Conservation (phyloP, 2,329 filamentous ascomycete genomes). For the Aspergillus pseudoviridinutans region DNA sequence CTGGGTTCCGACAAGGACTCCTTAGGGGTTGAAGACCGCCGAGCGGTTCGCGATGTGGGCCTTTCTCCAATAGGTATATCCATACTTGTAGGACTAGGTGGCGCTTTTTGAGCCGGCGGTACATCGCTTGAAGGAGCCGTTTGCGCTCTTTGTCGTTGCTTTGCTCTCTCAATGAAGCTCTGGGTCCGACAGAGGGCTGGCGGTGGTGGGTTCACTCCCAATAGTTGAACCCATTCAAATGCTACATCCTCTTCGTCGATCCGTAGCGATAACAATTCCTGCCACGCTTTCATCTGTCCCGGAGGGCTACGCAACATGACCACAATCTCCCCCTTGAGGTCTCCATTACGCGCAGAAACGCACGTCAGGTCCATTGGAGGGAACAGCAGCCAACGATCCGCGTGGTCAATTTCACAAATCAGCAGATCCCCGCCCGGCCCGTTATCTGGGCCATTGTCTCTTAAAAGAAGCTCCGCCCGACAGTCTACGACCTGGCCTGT, state of each 20-base stretch:
- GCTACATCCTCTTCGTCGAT: constrained; percentile 73
- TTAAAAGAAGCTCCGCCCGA: constrained; percentile 78
- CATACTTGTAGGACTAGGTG: constrained; percentile 50
- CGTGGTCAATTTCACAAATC: constrained; percentile 80
- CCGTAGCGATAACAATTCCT: constrained; percentile 73
- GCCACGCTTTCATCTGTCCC: constrained; percentile 65
- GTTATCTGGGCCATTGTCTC: constrained; percentile 69
- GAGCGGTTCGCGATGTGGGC: constrained; percentile 45
- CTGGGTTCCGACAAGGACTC: constrained; percentile 31
- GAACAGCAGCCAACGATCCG: constrained; percentile 79
- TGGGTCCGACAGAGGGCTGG: constrained; percentile 54
- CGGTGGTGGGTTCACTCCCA: constrained; percentile 64
- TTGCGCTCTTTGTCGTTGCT: constrained; percentile 30
- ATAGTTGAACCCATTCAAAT: constrained; percentile 80
- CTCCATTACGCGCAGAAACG: constrained; percentile 76
- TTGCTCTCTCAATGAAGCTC: constrained; percentile 48
- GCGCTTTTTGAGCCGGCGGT: constrained; percentile 32
- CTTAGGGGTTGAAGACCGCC: constrained; percentile 26
- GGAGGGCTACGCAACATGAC: constrained; percentile 78
- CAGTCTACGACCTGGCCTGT: constrained; percentile 87
- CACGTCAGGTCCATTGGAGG: constrained; percentile 72
- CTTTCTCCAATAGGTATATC: constrained; percentile 61
- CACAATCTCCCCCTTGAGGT: constrained; percentile 68
- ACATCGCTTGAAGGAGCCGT: constrained; percentile 18
- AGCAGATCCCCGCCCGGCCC: constrained; percentile 77